Base-by-base conservation (phyloP, 2,329 filamentous ascomycete genomes). In the Diaporthe citrichinensis region DNA sequence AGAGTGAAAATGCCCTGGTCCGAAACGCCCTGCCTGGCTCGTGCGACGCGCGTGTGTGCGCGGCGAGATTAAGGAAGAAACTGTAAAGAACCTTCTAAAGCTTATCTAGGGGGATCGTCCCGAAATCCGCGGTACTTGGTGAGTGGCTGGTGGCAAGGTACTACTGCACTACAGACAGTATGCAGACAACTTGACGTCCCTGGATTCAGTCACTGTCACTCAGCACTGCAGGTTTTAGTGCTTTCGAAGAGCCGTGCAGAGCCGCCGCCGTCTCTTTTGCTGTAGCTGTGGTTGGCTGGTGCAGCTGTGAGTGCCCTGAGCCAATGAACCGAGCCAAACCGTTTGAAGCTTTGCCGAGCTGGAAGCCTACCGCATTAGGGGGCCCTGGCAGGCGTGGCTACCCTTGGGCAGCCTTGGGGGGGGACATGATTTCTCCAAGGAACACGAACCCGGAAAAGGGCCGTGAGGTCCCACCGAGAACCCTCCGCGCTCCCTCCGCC, bases 371-470 rank as follows among this genome's bases (percentile, higher is more conserved):
- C 44, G 28, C 61, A 67, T 67, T 67, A 67, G 61, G 61, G 41
- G 41, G 14, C 25, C 41, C 59, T 61, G 23, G 46, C 55, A n/a
- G 65, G n/a, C 39, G 3, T 41, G 53, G n/a, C 14, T 39, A 55
- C 28, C 15, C 31, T 34, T 41, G 57, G 28, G n/a, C n/a, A 23
- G 49, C 8, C n/a, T 20, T 53, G 49, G 28, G 34, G 28, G 31
- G 62, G 31, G 7, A 49, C 25, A 36, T 51, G 41, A 61, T 71
- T 20, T 25, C 59, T 34, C 55, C 59, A 68, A 49, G 58, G 72
- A 53, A 55, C 49, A 46, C 36, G 23, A 34, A 39, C 61, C 69
- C 74, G 75, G 73, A 76, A 75, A 75, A 75, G 68, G 73, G 57
- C 75, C 75, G 75, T 67, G 49, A 53, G 34, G 65, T 61, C 36